phyloP scores from a whole-genome alignment of 2,329 filamentous ascomycete species.

The Tolypocladium sp. region DNA sequence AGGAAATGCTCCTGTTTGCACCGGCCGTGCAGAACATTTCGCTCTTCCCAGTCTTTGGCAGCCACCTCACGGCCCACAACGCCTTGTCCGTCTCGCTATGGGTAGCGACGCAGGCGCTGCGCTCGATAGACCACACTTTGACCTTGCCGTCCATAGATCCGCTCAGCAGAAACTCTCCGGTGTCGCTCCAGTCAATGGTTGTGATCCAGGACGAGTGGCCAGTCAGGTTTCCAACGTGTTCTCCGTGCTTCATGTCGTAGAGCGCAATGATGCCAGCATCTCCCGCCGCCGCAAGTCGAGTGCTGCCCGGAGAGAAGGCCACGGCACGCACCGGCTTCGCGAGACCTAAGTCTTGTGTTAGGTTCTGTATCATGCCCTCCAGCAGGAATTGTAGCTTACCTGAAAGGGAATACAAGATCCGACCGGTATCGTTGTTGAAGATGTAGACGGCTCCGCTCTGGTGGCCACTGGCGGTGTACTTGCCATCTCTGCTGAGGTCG shows the following conservation, averaged over 20 bases:
- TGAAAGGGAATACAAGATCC: slow-evolving; percentile 76
- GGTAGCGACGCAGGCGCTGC: slow-evolving; percentile 77
- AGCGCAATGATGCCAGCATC: slow-evolving; percentile 83
- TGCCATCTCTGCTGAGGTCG: slow-evolving; percentile 70
- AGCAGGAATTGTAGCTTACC: slow-evolving; percentile 38
- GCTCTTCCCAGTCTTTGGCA: slow-evolving; percentile 60
- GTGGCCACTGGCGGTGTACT: slow-evolving; percentile 83
- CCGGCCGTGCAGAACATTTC: slow-evolving; percentile 74
- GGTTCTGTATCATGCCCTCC: neutral
- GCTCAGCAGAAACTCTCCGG: slow-evolving; percentile 83
- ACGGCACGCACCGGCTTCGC: slow-evolving; percentile 80
- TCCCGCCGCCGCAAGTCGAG: slow-evolving; percentile 78
- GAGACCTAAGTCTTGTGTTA: slow-evolving; percentile 45
- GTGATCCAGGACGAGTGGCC: slow-evolving; percentile 84
- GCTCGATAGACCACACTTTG: slow-evolving; percentile 91
- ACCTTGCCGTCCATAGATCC: slow-evolving; percentile 88
- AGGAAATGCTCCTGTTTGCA: slow-evolving; percentile 64
- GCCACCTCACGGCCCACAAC: slow-evolving; percentile 77
- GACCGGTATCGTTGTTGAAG: slow-evolving; percentile 85
- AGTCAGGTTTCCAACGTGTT: slow-evolving; percentile 78
- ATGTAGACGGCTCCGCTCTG: slow-evolving; percentile 88
- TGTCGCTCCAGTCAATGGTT: slow-evolving; percentile 85
- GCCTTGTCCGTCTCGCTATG: slow-evolving; percentile 83
- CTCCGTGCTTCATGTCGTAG: slow-evolving; percentile 86
- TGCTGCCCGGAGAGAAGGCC: slow-evolving; percentile 79